These are phyloP conservation scores for Ascochyta fabae DNA, from an alignment of 2,329 filamentous ascomycete genomes.

Conservation along the genomic window DNA sequence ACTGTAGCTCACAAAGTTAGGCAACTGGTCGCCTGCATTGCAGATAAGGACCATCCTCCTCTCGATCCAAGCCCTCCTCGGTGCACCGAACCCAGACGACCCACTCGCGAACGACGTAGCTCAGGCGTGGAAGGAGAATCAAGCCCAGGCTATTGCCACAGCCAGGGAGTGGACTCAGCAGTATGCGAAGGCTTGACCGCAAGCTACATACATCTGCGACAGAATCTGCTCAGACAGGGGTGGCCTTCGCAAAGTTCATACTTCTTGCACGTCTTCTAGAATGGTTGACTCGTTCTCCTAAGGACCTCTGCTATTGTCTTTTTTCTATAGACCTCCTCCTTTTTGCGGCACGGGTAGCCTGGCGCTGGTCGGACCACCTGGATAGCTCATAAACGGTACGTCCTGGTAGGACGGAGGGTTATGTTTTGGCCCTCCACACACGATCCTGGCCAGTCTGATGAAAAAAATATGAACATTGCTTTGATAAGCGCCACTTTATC, in stretches of 20 bases:
- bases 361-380: constrained; percentile 30
- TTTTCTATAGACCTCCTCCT: constrained; percentile 20
- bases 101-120: constrained; percentile 98
- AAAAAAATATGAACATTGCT: constrained; percentile 30
- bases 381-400: constrained; percentile 24
- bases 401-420: constrained; percentile 21
- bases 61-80: constrained; percentile 94
- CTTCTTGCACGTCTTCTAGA: not conserved
- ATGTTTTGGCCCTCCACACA: constrained; percentile 5
- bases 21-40: constrained; percentile 97
- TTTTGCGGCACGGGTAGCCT: constrained; percentile 22
- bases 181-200: constrained; percentile 63
- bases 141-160: constrained; percentile 88
- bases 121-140: constrained; percentile 97
- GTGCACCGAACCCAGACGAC: constrained; percentile 96
- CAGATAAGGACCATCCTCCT: constrained; percentile 99
- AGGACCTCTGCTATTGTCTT: constrained; percentile 5
- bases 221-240: not conserved
- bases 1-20: constrained; percentile 55
- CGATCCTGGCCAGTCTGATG: constrained; percentile 18
- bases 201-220: not conserved
- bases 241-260: not conserved
- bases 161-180: constrained; percentile 90
- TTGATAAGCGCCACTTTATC: not conserved
- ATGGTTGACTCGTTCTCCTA: constrained; percentile 2